These are phyloP conservation scores for Exophiala sp. DNA, from an alignment of 2,329 filamentous ascomycete genomes.

Conservation along the genomic window DNA sequence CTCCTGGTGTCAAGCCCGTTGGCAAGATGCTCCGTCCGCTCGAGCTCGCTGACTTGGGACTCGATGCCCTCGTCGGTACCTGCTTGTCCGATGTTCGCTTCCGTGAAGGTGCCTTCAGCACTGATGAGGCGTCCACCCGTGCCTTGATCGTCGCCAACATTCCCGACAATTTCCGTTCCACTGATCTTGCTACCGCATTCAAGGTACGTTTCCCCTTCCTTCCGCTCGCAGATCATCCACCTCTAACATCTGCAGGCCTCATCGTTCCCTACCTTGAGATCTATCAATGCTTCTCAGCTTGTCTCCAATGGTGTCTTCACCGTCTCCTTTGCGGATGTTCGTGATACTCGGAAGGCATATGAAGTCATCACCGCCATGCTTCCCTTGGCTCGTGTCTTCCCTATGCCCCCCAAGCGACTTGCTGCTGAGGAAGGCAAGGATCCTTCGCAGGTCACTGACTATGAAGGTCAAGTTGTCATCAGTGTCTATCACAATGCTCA, in stretches of 20 bases:
- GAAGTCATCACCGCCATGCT: conserved; percentile 43
- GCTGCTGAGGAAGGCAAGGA: conserved; percentile 31
- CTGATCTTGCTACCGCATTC: conserved; percentile 37
- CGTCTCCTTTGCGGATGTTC: conserved; percentile 55
- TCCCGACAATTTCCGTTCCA: conserved; percentile 32
- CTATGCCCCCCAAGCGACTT: conserved; percentile 45
- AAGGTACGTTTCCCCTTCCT: conserved; percentile 32
- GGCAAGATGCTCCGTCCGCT: too few relatives aligned
- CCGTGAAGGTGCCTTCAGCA: conserved; percentile 22
- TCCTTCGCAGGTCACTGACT: conserved; percentile 35
- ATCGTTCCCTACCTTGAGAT: conserved; percentile 33
- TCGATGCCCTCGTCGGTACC: conserved; percentile 1
- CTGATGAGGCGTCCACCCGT: conserved; percentile 21
- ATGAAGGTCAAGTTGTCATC: conserved; percentile 53
- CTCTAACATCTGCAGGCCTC: conserved; percentile 24
- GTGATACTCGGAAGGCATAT: conserved; percentile 51
- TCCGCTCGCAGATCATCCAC: not conserved
- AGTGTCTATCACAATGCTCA: conserved; percentile 41
- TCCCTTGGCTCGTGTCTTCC: conserved; percentile 45
- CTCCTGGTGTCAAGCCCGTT: not conserved
- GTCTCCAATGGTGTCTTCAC: conserved; percentile 43
- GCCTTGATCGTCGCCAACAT: conserved; percentile 26
- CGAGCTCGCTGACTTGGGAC: not conserved
- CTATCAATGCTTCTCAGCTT: conserved; percentile 36
- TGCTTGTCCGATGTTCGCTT: conserved; percentile 13